Conservation (phyloP, 2,329 filamentous ascomycete species). For the Ascocoryne sarcoides region DNA sequence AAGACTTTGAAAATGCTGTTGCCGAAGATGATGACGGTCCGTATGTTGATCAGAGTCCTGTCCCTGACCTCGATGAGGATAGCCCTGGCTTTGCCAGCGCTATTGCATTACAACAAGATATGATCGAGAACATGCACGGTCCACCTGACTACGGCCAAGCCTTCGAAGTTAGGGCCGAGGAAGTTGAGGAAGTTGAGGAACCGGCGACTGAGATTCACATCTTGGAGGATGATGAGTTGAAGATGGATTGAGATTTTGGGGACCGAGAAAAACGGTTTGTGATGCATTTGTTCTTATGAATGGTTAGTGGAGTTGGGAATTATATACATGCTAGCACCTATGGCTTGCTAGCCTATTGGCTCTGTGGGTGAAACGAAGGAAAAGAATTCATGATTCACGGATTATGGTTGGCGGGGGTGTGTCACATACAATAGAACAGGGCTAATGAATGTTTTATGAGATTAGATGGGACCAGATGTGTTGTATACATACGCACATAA, state of each 20-base stretch:
- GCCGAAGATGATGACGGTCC: conserved; percentile 15
- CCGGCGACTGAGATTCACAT: conserved; percentile 28
- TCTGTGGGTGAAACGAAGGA: background rate
- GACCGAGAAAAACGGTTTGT: background rate
- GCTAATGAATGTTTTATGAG: too few relatives aligned
- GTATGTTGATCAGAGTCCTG: conserved; percentile 18
- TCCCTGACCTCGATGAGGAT: conserved; percentile 23
- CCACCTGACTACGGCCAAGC: conserved; percentile 2
- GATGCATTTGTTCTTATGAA: background rate
- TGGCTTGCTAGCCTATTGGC: background rate
- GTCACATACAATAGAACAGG: background rate
- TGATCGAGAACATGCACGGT: conserved; percentile 9
- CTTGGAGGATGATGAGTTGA: conserved; percentile 24
- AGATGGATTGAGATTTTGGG: conserved; percentile 14
- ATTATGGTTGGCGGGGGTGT: background rate
- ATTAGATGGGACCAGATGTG: background rate
- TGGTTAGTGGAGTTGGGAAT: conserved; percentile 1
- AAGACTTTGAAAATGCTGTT: conserved; percentile 21
- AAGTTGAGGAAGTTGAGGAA: conserved; percentile 21
- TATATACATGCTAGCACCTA: too few relatives aligned
- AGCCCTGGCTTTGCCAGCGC: conserved; percentile 8
- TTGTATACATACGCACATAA: background rate
- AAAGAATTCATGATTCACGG: background rate
- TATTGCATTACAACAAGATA: conserved; percentile 14
- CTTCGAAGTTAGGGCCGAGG: conserved; percentile 10